Evolutionary conservation across 345 rosid genomes (phyloP), one percentile per base, ranked within the genome.

Genomic region (Toxicodendron radicans): DNA sequence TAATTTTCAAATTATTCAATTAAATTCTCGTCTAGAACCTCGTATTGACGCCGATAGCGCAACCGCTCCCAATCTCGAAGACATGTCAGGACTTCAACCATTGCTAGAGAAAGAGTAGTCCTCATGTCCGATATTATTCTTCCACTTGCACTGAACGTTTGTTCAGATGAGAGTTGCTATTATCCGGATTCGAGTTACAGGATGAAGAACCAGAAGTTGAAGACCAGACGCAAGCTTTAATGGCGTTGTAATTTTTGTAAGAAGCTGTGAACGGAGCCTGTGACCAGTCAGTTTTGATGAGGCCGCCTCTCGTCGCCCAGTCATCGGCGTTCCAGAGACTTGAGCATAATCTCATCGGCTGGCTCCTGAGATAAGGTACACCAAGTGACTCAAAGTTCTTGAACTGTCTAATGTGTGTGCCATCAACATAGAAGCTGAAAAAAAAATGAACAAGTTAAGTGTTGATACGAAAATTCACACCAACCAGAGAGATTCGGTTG

Each of bases 251-350:
- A 59, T 76, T 79, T 64, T 84, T 77, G 73, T 75, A 85, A 54
- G 87, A 84, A 32, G 91, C 84, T 13, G 68, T 74, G 73, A 88
- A 84, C 1, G 89, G 91, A 5, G 89, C 84, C 48, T 63, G 60
- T n/a, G 75, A 58, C 87, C 87, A 85, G 69, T 85, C 84, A 2
- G 75, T 82, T 71, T 83, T 82, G 13, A 83, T 79, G 5, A 75
- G 84, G 0, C 86, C 86, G 2, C 87, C 87, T 38, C 86, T 78
- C 7, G 87, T 82, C 3, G 87, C 83, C 86, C 85, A 85, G 72
- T 85, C 74, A 23, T 83, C 88, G 0, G 88, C 90, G 67, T 83
- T 78, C 87, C 85, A 83, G 7, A 87, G 53, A 46, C 82, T 81
- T 0, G 79, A 76, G 74, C 78, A 76, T 2, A 81, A 46, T 54